Base-by-base conservation (phyloP, 768 basidiomycete species). In the Thelephora ganbajun region DNA sequence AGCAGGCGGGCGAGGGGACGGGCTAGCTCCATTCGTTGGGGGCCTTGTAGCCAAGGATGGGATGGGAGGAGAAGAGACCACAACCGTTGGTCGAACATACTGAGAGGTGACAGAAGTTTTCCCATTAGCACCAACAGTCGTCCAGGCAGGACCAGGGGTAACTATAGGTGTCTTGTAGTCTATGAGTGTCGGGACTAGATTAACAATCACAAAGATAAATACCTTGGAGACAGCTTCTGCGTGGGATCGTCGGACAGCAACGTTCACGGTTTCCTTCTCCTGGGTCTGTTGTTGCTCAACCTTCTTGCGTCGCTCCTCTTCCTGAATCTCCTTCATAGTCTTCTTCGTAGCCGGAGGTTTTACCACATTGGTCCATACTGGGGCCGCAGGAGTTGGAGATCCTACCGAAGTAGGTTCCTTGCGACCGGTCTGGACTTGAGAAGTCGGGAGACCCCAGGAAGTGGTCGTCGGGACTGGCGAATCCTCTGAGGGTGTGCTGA, bases 311-410 rank as follows among this genome's bases (percentile, higher is more conserved):
- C 94, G 90, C 59, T 99, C 96, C 57, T 99, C 96, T 63, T 98
- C 94, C 59, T 94, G 89, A 35, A 99, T 99, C 68, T 99, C 92
- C 69, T 94, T 97, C 82, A 99, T 83, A 1, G 88, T 87, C 72
- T 91, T 96, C 71, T 90, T 93, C 6, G 73, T 60, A 2, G 69
- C 60, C 9, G 67, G 66, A 6, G 72, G 62, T 58, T 79, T 80
- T 20, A 64, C 65, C 13, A 74, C 66, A 55, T 72, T 78, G 9
- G 80, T 83, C 89, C 91, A 94, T 16, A 87, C 89, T 0, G 63
- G 41, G 11, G 56, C 48, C 33, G 60, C 49, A 5, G 59, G 48
- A 18, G 64, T 53, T 23, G 63, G 48, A 30, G 74, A 57, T 14
- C 62, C 51, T 5, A 59, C 30, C 6, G 60, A 51, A 6, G 65